Evolutionary conservation across 2,329 filamentous ascomycete species (phyloP), one percentile per base, ranked within the genome.

Genomic region (Pseudocercospora eumusae): DNA sequence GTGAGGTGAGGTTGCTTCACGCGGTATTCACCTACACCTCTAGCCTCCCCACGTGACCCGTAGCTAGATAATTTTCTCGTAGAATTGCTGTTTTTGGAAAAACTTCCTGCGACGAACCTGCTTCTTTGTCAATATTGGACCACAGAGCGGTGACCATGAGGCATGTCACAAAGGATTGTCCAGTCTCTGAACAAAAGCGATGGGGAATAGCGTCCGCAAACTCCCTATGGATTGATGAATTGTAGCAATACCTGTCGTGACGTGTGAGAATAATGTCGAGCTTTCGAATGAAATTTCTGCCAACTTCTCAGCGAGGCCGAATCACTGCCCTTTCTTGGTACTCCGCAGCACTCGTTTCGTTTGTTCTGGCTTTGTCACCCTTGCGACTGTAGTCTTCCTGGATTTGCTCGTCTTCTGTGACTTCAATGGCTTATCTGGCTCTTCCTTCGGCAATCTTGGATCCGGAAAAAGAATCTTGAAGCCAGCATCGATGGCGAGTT

Each of bases 1-100:
- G 44, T 47, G 44, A 47, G 21, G 44, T 47, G 44, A 47, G 21
- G 44, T 47, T 47, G 44, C 21, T 13, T 47, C 44, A 47, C 44
- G 44, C 44, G 36, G 15, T 8, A 18, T n/a, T 40, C 36, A 40
- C 36, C 18, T 40, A 18, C 36, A 2, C 15, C 15, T 40, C 15
- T 4, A 40, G n/a, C n/a, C 15, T 40, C 15, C 15, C 36, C 36
- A 40, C 36, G 36, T 40, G 36, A 40, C 36, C 2, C 7, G 10
- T n/a, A 18, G 15, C 36, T 8, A 8, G 36, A 40, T 18, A 4
- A 15, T 18, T 18, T 18, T 4, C 36, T 18, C 36, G 15, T 8
- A 18, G 36, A 3, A 8, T 3, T 40, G 15, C 6, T 40, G 7
- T 3, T 5, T n/a, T n/a, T 18, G 5, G 18, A 18, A 13, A 8